phyloP scores from a whole-genome alignment of 78 protist species.

The Chrysochromulina parva region DNA sequence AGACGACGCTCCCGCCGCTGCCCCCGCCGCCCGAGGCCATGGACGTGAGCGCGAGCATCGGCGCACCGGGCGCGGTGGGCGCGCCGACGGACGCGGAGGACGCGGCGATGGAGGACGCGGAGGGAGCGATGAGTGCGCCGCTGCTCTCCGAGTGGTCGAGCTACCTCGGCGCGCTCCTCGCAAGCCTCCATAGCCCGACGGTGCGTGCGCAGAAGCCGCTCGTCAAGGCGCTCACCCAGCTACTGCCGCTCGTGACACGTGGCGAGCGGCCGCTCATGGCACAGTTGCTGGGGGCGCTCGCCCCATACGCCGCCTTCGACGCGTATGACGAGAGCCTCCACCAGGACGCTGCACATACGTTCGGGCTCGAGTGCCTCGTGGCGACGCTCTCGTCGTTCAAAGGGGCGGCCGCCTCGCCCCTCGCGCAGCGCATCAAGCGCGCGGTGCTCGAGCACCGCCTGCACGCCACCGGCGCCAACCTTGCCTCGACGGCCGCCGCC shows the following conservation, averaged over 20 bases:
- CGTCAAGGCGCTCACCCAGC: conserved; percentile 57
- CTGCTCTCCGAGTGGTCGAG: too few relatives aligned
- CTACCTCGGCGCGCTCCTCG: too few relatives aligned
- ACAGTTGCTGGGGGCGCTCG: not conserved
- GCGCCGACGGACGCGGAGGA: too few relatives aligned
- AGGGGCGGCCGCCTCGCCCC: not conserved
- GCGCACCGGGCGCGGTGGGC: too few relatives aligned
- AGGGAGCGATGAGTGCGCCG: too few relatives aligned
- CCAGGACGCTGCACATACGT: not conserved
- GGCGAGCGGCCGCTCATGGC: conserved; percentile 42
- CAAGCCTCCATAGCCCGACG: too few relatives aligned
- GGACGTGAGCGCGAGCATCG: not conserved
- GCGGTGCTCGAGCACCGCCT: not conserved
- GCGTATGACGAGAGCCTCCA: not conserved
- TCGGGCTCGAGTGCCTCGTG: not conserved
- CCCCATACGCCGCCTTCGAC: not conserved
- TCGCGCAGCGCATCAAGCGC: not conserved
- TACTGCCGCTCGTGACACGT: conserved; percentile 76
- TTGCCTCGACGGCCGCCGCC: not conserved
- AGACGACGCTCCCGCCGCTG: not conserved
- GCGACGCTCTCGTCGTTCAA: not conserved
- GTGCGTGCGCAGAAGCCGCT: not conserved
- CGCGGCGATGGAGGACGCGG: too few relatives aligned
- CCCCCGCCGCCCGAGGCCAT: too few relatives aligned
- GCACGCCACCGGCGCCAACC: not conserved